phyloP scores from a whole-genome alignment of 768 basidiomycete species.

The Omphalotus guepiniiformis region DNA sequence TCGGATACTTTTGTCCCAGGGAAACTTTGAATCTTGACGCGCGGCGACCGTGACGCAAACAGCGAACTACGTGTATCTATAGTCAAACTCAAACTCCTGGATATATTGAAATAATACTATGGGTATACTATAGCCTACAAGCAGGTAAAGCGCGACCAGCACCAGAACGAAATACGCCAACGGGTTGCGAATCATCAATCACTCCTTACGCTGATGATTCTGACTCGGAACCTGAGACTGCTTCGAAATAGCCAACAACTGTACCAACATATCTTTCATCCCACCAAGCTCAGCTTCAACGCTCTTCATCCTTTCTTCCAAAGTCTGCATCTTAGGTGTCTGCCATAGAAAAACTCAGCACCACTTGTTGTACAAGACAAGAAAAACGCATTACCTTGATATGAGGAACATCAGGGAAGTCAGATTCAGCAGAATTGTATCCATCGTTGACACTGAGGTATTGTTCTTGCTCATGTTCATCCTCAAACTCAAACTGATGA shows the following conservation, averaged over 20 bases:
- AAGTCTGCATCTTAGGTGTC: neutral
- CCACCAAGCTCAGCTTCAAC: constrained; percentile 8
- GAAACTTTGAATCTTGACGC: no score
- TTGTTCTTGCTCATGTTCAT: neutral
- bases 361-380: neutral
- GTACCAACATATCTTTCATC: constrained; percentile 10
- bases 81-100: no score
- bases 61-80: no score
- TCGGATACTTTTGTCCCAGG: no score
- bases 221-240: no score
- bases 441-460: neutral
- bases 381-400: constrained; percentile 1
- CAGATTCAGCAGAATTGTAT: constrained; percentile 5
- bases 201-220: no score
- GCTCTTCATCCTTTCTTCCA: constrained; percentile 8
- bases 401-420: constrained; percentile 5
- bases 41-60: no score
- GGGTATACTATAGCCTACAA: no score
- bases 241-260: constrained; percentile 8
- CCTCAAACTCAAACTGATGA: constrained; percentile 9
- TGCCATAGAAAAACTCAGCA: neutral
- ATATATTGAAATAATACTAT: no score
- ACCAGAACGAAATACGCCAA: no score
- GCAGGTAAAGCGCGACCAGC: no score
- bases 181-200: no score